These are phyloP conservation scores for Cryptosporidium andersoni DNA, from an alignment of 169 alveolate species.

Conservation along the genomic window DNA sequence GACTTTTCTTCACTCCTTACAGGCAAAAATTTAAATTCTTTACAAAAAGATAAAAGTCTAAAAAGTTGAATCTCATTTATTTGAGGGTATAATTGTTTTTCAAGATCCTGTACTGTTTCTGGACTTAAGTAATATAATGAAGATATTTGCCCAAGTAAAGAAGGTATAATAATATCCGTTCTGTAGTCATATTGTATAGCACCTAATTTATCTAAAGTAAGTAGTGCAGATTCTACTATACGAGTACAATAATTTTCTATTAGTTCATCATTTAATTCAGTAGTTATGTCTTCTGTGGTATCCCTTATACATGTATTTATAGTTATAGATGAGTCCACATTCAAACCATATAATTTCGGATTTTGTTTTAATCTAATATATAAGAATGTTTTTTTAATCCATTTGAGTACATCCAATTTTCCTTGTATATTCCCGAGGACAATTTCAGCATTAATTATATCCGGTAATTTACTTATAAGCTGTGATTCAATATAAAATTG, in stretches of 20 bases:
- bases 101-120: conserved; percentile 66
- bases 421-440: conserved; percentile 92
- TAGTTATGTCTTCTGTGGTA: background rate
- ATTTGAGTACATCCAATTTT: conserved; percentile 94
- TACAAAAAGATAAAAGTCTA: conserved; percentile 92
- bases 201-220: conserved; percentile 88
- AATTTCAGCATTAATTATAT: conserved; percentile 98
- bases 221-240: conserved; percentile 90
- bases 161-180: conserved; percentile 90
- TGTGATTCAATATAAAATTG: conserved; percentile 98
- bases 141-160: conserved; percentile 98
- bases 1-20: conserved; percentile 97
- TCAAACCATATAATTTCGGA: conserved; percentile 90
- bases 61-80: conserved; percentile 94
- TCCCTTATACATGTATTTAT: background rate
- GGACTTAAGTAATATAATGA: conserved; percentile 94
- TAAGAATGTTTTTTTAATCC: conserved; percentile 98
- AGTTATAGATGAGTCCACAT: conserved; percentile 4
- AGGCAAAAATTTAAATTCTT: conserved; percentile 96
- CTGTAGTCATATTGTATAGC: conserved; percentile 93
- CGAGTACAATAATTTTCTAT: conserved; percentile 68
- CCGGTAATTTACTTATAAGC: conserved; percentile 90
- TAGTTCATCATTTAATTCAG: conserved; percentile 4
- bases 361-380: conserved; percentile 91
- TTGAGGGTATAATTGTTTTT: conserved; percentile 79